Percentiles rank a stretch among this genome's conserved stretches.
phyloP scores from a whole-genome alignment of 1,139 yeast genomes.

The Saccharomyces pastorianus region DNA sequence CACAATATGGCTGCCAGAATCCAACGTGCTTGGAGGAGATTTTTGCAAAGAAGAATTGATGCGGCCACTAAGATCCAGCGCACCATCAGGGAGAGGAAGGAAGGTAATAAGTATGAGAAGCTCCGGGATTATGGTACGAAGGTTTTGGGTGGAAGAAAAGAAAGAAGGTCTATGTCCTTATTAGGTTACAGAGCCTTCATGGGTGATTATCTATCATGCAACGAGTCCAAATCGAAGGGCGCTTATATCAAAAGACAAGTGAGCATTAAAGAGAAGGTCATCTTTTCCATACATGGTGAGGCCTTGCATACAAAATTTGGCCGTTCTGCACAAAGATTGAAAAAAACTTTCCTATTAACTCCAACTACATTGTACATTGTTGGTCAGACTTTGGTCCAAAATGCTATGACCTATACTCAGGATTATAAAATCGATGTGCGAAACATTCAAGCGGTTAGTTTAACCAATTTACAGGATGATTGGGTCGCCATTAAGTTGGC shows the following conservation, averaged over 20 bases:
- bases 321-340: conserved; percentile 74
- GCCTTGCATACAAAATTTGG: conserved; percentile 82
- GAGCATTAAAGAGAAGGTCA: conserved; percentile 61
- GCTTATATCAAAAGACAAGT: conserved; percentile 57
- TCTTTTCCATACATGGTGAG: conserved; percentile 79
- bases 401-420: conserved; percentile 56
- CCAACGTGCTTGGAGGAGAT: conserved; percentile 94
- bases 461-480: conserved; percentile 79
- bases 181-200: conserved; percentile 80
- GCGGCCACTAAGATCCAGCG: conserved; percentile 81
- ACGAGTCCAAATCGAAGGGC: conserved; percentile 65
- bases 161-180: conserved; percentile 82
- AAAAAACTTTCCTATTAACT: conserved; percentile 67
- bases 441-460: conserved; percentile 53
- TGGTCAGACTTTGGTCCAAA: conserved; percentile 64
- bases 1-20: conserved; percentile 96
- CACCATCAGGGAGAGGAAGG: conserved; percentile 73
- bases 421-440: conserved; percentile 60
- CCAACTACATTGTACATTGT: conserved; percentile 54
- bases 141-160: conserved; percentile 66
- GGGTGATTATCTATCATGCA: conserved; percentile 91
- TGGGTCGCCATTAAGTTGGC: conserved; percentile 75
- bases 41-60: conserved; percentile 70
- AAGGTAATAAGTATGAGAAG: conserved; percentile 75
- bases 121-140: conserved; percentile 76